Evolutionary conservation across 179 eudicot species (phyloP), one percentile per base, ranked within the genome.

Genomic region (Heliamphora pulchella): DNA sequence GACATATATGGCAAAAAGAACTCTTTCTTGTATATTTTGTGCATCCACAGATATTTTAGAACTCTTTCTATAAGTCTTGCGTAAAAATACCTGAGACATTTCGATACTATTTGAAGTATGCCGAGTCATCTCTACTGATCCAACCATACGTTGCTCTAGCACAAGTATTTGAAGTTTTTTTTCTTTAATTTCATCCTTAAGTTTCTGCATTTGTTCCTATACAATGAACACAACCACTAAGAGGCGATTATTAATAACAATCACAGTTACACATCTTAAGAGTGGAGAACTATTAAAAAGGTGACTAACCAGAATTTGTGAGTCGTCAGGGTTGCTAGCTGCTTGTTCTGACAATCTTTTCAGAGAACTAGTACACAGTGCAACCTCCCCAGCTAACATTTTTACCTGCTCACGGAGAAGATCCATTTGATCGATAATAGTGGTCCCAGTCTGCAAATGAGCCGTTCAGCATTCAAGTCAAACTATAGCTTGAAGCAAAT

Each of bases 301-400:
- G 50, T 62, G 81, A 46, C 85, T 50, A 67, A 88, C 94, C 92
- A 85, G 85, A 77, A 83, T 77, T 72, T 82, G 78, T n/a, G 71
- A 63, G 78, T 87, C 91, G 64, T 76, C 85, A 71, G 90, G 90
- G 44, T 74, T 84, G 79, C 77, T 88, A 55, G 81, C 85, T 77
- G 85, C 87, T 78, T 82, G 87, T 77, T 84, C 90, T 54, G 90
- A 79, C 18, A 91, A 78, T 73, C 90, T 80, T 85, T 82, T 87
- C 64, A 91, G 83, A 79, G 92, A 84, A 79, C 90, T 84, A 78
- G 86, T 86, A 69, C 82, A 83, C 14, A 86, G 68, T 68, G 92
- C 94, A 62, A 91, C 83, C 80, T 91, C 94, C 63, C 88, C 89
- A 69, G 90, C 90, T 71, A 91, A 83, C 86, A 89, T 66, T 81